Conservation (phyloP, 2,329 filamentous ascomycete genomes). For the Phaeoacremonium minimum region DNA sequence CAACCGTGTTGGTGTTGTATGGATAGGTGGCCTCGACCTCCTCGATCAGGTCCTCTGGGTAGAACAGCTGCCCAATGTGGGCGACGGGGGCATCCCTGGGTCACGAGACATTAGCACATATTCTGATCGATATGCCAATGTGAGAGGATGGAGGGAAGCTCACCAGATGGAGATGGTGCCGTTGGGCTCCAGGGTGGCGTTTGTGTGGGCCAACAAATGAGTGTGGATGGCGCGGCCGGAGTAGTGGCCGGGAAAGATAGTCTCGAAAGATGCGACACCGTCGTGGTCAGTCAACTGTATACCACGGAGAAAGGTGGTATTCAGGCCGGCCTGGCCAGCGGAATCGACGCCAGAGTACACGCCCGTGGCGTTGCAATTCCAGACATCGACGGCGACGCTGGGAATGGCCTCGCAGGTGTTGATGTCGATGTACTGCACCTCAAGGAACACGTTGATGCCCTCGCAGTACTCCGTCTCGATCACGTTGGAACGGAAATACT, state of each 20-base stretch:
- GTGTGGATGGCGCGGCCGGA: constrained; percentile 9
- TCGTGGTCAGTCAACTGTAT: constrained; percentile 10
- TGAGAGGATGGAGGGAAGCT: too few relatives aligned
- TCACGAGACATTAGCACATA: too few relatives aligned
- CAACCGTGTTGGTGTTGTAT: constrained; percentile 21
- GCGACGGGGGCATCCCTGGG: constrained; percentile 19
- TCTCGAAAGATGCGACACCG: constrained; percentile 7
- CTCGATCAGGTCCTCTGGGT: constrained; percentile 19
- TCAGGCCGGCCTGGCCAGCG: constrained; percentile 8
- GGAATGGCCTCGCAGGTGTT: constrained; percentile 40
- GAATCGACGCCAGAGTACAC: constrained; percentile 24
- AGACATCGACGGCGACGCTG: constrained; percentile 35
- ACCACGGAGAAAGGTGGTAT: constrained; percentile 10
- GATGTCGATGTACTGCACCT: constrained; percentile 24
- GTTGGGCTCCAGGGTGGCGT: constrained; percentile 19
- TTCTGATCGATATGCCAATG: too few relatives aligned
- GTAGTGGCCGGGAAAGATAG: constrained; percentile 11
- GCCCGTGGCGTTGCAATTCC: constrained; percentile 36
- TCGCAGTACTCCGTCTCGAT: constrained; percentile 29
- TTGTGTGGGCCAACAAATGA: constrained; percentile 19
- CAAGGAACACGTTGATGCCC: constrained; percentile 34
- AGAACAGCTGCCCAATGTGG: constrained; percentile 27
- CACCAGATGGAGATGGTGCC: constrained; percentile 18
- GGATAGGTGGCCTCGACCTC: constrained; percentile 22
- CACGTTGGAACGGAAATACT: constrained; percentile 38